phyloP scores from a whole-genome alignment of 176 grass and related monocot species.

The Paspalum vaginatum region DNA sequence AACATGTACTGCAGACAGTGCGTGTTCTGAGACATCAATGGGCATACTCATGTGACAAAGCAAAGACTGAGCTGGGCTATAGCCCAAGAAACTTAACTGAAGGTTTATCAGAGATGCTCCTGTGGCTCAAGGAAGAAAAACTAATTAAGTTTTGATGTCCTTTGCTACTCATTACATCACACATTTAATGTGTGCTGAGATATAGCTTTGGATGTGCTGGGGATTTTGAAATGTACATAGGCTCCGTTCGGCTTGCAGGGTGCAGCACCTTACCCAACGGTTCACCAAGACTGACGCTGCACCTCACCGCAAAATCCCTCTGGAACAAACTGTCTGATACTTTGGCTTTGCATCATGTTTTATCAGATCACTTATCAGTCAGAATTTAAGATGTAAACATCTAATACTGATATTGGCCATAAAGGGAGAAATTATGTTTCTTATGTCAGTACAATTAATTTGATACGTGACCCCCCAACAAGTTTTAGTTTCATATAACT shows the following conservation, averaged over 20 bases:
- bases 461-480: neutral
- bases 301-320: too few relatives aligned
- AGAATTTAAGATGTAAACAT: neutral
- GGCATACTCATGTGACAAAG: conserved; percentile 90
- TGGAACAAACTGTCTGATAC: neutral
- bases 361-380: neutral
- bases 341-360: conserved; percentile 1
- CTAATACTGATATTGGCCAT: neutral
- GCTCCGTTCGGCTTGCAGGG: too few relatives aligned
- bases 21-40: conserved; percentile 78
- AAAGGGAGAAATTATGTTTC: neutral
- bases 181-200: conserved; percentile 12
- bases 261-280: too few relatives aligned
- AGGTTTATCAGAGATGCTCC: conserved; percentile 72
- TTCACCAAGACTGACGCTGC: too few relatives aligned
- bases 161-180: neutral
- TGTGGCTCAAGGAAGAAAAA: conserved; percentile 74
- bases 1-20: conserved; percentile 61
- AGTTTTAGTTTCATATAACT: neutral
- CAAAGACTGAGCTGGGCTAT: conserved; percentile 70
- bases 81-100: conserved; percentile 63
- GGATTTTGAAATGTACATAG: neutral
- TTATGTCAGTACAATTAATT: neutral
- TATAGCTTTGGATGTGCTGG: neutral
- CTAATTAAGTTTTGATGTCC: conserved; percentile 60